phyloP scores from a whole-genome alignment of 2,329 filamentous ascomycete genomes.

The Septoria linicola region DNA sequence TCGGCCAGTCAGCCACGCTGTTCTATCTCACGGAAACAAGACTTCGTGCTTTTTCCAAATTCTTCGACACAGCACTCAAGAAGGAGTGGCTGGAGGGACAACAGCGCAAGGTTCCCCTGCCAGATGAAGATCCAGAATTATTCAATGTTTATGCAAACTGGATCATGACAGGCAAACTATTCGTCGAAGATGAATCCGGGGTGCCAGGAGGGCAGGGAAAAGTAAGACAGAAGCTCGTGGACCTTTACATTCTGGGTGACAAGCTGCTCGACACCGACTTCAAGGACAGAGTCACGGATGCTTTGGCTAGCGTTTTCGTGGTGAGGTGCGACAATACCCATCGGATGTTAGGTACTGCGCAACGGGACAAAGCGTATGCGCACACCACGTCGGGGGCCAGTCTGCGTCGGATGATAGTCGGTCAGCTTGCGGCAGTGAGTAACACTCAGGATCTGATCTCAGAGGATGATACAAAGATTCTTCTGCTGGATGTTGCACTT shows the following conservation, averaged over 20 bases:
- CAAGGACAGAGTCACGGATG: conserved; percentile 18
- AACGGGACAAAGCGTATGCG: too few species aligned
- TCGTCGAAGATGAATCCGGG: background rate
- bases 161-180: background rate
- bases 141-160: conserved; percentile 9
- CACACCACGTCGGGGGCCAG: too few species aligned
- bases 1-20: conserved; percentile 1
- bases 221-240: too few species aligned
- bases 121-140: background rate
- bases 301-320: background rate
- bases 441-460: too few species aligned
- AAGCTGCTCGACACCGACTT: conserved; percentile 14
- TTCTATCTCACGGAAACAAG: conserved; percentile 13
- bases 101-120: background rate
- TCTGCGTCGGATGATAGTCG: too few species aligned
- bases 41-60: background rate
- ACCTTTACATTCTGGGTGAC: conserved; percentile 13
- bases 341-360: too few species aligned
- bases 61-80: conserved; percentile 5
- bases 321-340: too few species aligned
- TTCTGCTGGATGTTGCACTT: too few species aligned
- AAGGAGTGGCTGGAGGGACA: conserved; percentile 3
- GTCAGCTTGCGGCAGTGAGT: too few species aligned
- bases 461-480: too few species aligned
- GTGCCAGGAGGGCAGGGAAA: too few species aligned